These are phyloP conservation scores for Isoetes engelmannii DNA, from an alignment of 83 land plant genomes.

Conservation along the genomic window DNA sequence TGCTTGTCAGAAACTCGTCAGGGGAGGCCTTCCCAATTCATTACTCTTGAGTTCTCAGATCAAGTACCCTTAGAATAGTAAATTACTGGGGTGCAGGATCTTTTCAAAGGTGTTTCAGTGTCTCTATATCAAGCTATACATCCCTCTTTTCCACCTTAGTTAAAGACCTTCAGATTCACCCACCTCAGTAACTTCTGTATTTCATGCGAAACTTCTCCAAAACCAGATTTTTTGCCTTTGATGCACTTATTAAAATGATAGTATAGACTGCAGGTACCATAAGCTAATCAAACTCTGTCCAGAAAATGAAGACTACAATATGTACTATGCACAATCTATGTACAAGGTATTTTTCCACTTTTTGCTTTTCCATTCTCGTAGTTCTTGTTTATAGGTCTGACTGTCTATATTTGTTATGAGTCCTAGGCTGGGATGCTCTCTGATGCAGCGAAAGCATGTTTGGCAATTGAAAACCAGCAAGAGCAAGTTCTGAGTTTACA, in stretches of 20 bases:
- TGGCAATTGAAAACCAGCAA: slow-evolving; percentile 14
- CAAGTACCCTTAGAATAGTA: too few species aligned
- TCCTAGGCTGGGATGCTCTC: slow-evolving; percentile 29
- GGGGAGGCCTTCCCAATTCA: too few species aligned
- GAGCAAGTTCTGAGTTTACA: slow-evolving; percentile 16
- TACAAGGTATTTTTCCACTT: slow-evolving; percentile 21
- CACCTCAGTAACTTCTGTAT: background rate
- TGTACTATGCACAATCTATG: slow-evolving; percentile 32
- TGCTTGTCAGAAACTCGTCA: too few species aligned
- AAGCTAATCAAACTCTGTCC: slow-evolving; percentile 24
- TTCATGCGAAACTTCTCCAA: background rate
- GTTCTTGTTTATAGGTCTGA: background rate
- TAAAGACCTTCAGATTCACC: too few species aligned
- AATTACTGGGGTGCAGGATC: too few species aligned
- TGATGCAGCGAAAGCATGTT: slow-evolving; percentile 27
- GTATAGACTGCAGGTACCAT: slow-evolving; percentile 21
- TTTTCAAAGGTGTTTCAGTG: too few species aligned
- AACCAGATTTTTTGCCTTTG: background rate
- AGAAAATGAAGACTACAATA: slow-evolving; percentile 20
- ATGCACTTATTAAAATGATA: background rate
- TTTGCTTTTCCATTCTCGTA: background rate
- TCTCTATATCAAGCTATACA: too few species aligned
- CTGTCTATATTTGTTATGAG: too few species aligned
- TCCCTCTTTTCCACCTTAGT: too few species aligned
- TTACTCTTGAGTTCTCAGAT: too few species aligned